These are phyloP conservation scores for Pouteria campechiana DNA, from an alignment of 179 eudicot genomes.

Conservation along the genomic window DNA sequence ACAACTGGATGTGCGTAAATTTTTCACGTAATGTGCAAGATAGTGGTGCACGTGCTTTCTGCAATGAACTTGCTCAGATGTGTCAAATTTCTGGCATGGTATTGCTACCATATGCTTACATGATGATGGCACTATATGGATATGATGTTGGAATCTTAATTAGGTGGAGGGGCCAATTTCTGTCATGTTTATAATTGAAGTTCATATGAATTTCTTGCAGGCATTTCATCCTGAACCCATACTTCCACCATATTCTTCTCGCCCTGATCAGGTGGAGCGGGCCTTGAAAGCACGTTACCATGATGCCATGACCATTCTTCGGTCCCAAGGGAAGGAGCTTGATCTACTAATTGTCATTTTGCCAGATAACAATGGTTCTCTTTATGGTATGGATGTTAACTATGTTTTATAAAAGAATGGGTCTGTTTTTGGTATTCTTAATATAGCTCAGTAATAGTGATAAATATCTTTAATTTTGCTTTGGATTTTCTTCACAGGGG, in stretches of 20 bases:
- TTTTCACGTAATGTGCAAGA: slow-evolving; percentile 69
- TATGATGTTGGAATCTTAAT: no score
- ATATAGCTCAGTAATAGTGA: no score
- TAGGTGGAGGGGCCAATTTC: no score
- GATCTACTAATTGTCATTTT: slow-evolving; percentile 70
- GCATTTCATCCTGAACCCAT: slow-evolving; percentile 53
- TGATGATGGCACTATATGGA: no score
- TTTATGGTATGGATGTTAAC: slow-evolving; percentile 47
- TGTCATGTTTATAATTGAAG: no score
- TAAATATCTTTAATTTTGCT: background rate
- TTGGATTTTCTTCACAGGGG: slow-evolving; percentile 37
- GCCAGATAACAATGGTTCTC: slow-evolving; percentile 84
- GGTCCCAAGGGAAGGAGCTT: slow-evolving; percentile 46
- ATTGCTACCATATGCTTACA: no score
- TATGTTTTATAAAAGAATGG: background rate
- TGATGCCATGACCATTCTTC: slow-evolving; percentile 60
- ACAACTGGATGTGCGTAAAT: slow-evolving; percentile 68
- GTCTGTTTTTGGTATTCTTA: background rate
- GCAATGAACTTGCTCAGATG: slow-evolving; percentile 77
- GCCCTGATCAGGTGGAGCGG: slow-evolving; percentile 77
- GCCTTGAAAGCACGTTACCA: slow-evolving; percentile 55
- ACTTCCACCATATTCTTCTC: slow-evolving; percentile 41
- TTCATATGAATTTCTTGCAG: no score
- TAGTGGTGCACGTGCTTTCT: slow-evolving; percentile 40
- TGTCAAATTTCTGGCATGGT: slow-evolving; percentile 79